Evolutionary conservation across 768 basidiomycete species (phyloP), one percentile per base, ranked within the genome.

Genomic region (Pleurotus tuoliensis): DNA sequence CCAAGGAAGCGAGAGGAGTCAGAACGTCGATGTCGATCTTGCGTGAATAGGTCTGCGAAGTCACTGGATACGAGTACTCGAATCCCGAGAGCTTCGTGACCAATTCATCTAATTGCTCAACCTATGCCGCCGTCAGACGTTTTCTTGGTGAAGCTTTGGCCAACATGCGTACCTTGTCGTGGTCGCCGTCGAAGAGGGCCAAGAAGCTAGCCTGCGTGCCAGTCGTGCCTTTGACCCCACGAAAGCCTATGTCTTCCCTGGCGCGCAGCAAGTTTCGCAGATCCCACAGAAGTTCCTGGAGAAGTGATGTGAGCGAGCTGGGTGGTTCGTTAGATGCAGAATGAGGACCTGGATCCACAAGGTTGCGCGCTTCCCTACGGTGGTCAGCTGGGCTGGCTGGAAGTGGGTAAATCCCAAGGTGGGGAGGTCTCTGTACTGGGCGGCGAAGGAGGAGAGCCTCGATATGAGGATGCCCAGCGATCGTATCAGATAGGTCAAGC

Each of bases 191-290:
- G 65, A 99, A 98, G 30, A 99, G 76, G 0, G 94, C 78, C 55
- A 98, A 76, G 77, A 98, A 99, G 62, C 91, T 94, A 3, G 92
- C 97, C 70, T 98, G 97, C 0, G 97, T 98, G 7, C 97, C 97
- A 0, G 97, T 99, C 0, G 97, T 98, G n/a, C 97, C 97, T 73
- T 99, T 99, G 51, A 96, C 97, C 46, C 97, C 97, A 55, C 97
- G 84, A 79, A 99, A 98, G 3, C 97, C 96, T 49, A 99, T 72
- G 69, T 98, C 96, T 60, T 92, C 87, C 20, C 92, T 77, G 0
- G 91, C 94, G 27, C 96, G 84, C 67, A 87, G 85, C 66, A 99
- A 79, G 70, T 98, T 98, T 16, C 96, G 81, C 57, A 99, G 76
- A 71, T 99, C 97, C 96, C 95, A 98, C 1, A 98, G 77, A 2